Base-by-base conservation (phyloP, 768 basidiomycete species). In the Auricularia auricula-judae region DNA sequence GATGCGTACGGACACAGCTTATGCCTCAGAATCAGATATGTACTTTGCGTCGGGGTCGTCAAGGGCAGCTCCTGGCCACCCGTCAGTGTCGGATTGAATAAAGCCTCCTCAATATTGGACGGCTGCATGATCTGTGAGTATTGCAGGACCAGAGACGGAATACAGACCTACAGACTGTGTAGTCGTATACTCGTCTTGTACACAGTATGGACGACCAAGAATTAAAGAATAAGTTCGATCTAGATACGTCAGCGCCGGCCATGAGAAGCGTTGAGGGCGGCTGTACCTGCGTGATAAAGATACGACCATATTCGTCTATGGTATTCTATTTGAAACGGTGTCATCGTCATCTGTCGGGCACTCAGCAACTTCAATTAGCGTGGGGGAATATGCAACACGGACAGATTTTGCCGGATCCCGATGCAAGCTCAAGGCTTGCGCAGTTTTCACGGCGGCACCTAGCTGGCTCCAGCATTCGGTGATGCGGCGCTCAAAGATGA, bases 401-500 rank as follows among this genome's bases (percentile, higher is more conserved):
- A 93, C 91, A 79, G 91, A 86, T 39, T 85, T 86, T 1, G 86
- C 83, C 10, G 89, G 91, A 74, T 98, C 94, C 62, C 94, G 83
- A 75, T 97, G 94, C 42, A 98, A 76, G 8, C 94, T 95, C 23
- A 98, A 84, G 3, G 94, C 94, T 70, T 96, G 93, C 8, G 93
- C 94, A 36, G 94, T 97, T 65, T 93, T 77, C 14, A 98, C 87
- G 60, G 92, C 92, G 4, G 94, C 93, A 42, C 94, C 94, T 18
- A 98, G 79, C 70, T 96, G 93, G 72, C 91, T 93, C 93, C 94
- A 98, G 70, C 93, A 94, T 76, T 97, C 94, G 7, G 93, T 94
- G 65, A 96, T 89, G 59, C 90, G 85, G 60, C 89, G 84, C 71
- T 92, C 89, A 70, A 91, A 84, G 3, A 82, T 79, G 61, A 85